These are phyloP conservation scores for Dipodascus geniculatus DNA, from an alignment of 805 yeast genomes.

Conservation along the genomic window DNA sequence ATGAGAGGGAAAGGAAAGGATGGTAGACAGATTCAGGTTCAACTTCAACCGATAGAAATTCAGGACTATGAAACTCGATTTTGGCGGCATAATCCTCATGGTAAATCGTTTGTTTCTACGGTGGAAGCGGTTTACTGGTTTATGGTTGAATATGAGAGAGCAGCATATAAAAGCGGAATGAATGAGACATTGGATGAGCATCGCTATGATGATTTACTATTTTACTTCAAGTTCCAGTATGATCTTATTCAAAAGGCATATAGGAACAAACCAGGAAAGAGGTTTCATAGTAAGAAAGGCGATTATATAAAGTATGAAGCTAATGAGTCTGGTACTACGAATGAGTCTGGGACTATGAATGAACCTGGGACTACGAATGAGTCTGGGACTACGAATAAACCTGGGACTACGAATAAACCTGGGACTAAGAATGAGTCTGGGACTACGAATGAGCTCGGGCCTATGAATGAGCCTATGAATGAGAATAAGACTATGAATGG, in stretches of 20 bases:
- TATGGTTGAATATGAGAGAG: neutral
- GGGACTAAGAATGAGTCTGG: no score
- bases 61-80: neutral
- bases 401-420: no score
- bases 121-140: neutral
- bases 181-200: neutral
- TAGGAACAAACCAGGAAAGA: neutral
- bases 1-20: neutral
- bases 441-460: neutral
- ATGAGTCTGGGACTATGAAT: no score
- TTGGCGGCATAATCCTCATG: neutral
- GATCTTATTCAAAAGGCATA: neutral
- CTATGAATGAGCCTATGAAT: neutral
- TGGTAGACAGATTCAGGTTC: neutral
- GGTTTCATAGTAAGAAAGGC: neutral
- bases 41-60: neutral
- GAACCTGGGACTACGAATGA: no score
- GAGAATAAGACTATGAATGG: neutral
- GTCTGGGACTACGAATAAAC: no score
- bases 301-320: neutral
- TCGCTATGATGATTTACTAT: neutral
- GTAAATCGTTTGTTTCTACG: neutral
- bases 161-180: neutral
- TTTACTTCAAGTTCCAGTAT: neutral
- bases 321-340: neutral